Conservation (phyloP, 495 filamentous ascomycete genomes). For the Penicillium parvum region DNA sequence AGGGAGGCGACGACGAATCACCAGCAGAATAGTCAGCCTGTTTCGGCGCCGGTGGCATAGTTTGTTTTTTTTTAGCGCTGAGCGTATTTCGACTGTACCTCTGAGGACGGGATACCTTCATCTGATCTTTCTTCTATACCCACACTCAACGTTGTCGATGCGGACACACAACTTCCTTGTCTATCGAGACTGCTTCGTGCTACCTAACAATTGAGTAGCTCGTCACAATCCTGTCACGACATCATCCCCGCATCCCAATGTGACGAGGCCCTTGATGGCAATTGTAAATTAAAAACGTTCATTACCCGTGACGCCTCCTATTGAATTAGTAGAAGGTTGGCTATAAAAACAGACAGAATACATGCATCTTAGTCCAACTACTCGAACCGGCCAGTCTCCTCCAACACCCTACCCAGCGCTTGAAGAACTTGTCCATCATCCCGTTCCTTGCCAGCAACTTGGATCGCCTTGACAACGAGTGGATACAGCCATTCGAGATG, state of each 20-base stretch:
- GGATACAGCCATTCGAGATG: slow-evolving; percentile 82
- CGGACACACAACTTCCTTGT: slow-evolving; percentile 3
- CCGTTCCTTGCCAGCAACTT: slow-evolving; percentile 60
- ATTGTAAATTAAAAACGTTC: not conserved
- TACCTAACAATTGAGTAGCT: slow-evolving; percentile 1
- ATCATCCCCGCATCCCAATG: slow-evolving; percentile 9
- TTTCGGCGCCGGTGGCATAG: slow-evolving; percentile 33
- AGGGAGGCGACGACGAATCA: slow-evolving; percentile 22
- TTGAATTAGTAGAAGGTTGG: not conserved
- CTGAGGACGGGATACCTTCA: slow-evolving; percentile 9
- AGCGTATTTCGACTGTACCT: slow-evolving; percentile 1
- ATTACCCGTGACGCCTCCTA: not conserved
- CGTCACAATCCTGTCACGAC: slow-evolving; percentile 15
- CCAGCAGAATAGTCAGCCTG: slow-evolving; percentile 17
- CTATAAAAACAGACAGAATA: not conserved
- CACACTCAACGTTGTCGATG: slow-evolving; percentile 6
- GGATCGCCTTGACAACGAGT: slow-evolving; percentile 65
- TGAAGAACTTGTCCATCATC: slow-evolving; percentile 54
- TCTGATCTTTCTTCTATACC: slow-evolving; percentile 16
- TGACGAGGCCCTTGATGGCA: not conserved
- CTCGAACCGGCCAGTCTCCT: slow-evolving; percentile 53
- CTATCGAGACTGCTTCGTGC: slow-evolving; percentile 10
- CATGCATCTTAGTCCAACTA: slow-evolving; percentile 3
- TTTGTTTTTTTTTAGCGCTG: slow-evolving; percentile 3
- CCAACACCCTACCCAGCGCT: slow-evolving; percentile 62